phyloP scores from a whole-genome alignment of 352 stramenopile species.

The Pythium dissotocum region DNA sequence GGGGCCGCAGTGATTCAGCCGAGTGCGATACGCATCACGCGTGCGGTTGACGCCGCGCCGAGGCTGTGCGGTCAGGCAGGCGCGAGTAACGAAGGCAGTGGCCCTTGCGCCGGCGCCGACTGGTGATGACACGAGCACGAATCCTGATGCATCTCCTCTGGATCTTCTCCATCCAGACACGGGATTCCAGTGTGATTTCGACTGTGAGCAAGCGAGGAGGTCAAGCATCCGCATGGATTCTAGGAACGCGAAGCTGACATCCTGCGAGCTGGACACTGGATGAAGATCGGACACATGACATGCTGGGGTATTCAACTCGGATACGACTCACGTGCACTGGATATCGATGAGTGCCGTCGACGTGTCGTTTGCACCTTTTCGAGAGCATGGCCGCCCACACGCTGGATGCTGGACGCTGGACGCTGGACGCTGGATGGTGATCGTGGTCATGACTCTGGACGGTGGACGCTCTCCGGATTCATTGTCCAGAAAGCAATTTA shows the following conservation, averaged over 20 bases:
- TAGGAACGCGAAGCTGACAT: background rate
- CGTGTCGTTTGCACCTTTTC: background rate
- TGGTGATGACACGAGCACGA: slow-evolving; percentile 15
- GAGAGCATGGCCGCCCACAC: background rate
- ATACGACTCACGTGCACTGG: background rate
- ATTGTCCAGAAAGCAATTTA: background rate
- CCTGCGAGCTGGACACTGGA: background rate
- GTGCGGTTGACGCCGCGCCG: background rate
- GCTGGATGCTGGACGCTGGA: slow-evolving; percentile 1
- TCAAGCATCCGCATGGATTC: background rate
- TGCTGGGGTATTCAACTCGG: slow-evolving; percentile 3
- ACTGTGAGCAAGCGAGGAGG: background rate
- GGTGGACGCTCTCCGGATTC: background rate
- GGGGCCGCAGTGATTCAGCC: background rate
- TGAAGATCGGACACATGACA: slow-evolving; percentile 1
- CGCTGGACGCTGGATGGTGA: background rate
- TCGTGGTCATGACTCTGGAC: background rate
- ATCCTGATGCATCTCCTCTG: slow-evolving; percentile 3
- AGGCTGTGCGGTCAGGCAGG: slow-evolving; percentile 1
- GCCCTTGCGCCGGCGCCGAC: background rate
- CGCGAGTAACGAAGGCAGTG: slow-evolving; percentile 18
- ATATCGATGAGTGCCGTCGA: background rate
- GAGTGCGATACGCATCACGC: background rate
- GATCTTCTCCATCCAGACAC: background rate
- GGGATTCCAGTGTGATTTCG: background rate